Evolutionary conservation across 2,329 filamentous ascomycete genomes (phyloP), one percentile per base, ranked within the genome.

Genomic region (Chaetomium strumarium): DNA sequence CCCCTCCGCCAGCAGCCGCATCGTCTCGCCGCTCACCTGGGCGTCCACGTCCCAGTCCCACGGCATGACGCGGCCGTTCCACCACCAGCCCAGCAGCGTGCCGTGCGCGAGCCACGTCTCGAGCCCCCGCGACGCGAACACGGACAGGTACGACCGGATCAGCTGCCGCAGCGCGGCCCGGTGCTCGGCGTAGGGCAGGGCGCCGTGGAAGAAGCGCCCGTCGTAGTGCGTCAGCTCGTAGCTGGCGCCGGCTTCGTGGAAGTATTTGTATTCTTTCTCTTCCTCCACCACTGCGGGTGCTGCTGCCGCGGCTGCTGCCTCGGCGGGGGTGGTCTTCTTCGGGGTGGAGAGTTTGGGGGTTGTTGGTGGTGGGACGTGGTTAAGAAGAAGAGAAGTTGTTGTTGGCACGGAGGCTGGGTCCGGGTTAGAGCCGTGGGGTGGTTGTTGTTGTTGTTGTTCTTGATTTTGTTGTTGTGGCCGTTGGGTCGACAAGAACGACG

Each of bases 61-160:
- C 0, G 88, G 87, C 72, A 91, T 81, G 64, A 88, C 83, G 69
- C 81, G 71, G 39, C 75, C 78, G 66, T 90, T 92, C 89, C 89
- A 95, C 86, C 87, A 93, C 89, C 89, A 95, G 12, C 88, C 89
- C 19, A 95, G 73, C 46, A 93, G 71, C 5, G 88, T 90, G 45
- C 89, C 89, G 67, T 95, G 89, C 37, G 89, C 88, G 54, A 95
- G 81, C 89, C 89, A 93, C 0, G 89, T 92, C 69, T 92, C 87
- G 56, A 90, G 70, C 7, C 81, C 79, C 49, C 84, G 74, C 16
- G 78, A 73, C 41, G 75, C 72, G 67, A 88, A 85, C 51, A 80
- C 83, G 42, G 76, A 75, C 41, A 93, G 76, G 70, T 93, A 93
- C 47, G 86, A 84, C 57, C 83, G 80, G 58, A 90, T 79, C 59